Base-by-base conservation (phyloP, 2,329 filamentous ascomycete species). In the Botrytis porri region DNA sequence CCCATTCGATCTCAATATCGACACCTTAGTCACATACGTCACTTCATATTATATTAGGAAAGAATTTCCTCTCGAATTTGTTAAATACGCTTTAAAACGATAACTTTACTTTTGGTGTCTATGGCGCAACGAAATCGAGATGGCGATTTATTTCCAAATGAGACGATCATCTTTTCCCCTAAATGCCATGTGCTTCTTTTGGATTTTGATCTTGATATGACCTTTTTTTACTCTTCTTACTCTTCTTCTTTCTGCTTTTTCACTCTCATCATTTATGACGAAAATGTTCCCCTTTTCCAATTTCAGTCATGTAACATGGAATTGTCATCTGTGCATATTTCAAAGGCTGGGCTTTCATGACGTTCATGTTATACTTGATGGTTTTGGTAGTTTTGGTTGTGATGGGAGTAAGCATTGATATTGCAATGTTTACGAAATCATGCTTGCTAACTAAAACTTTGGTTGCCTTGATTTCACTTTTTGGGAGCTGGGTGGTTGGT, bases 21-120 rank as follows among this genome's bases (percentile, higher is more conserved):
- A 61, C 45, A 65, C 35, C 32, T 41, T 62, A n/a, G 41, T 59
- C 41, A 54, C 63, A 59, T 67, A 41, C 51, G 51, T 57, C 22
- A 67, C 43, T 43, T 61, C 29, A 60, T 51, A 72, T 67, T 18
- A 67, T 45, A 59, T 67, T 32, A 59, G 71, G 71, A 73, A 69
- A 69, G 71, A 69, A 69, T 54, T 66, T 60, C 70, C 48, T 60
- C 62, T 48, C 39, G 51, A 45, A 41, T 71, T 39, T 65, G 70
- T 72, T 63, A 51, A 67, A 29, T 67, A 57, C 54, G 14, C 65
- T 57, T 57, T 71, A 45, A 45, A 64, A 69, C 41, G 35, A 60
- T 67, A 45, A 67, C 54, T 61, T 71, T 71, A 29, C 39, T 61
- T 69, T 69, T 54, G 71, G 71, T 73, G 71, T 73, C 64, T 69